Evolutionary conservation across 257 asterid genomes (phyloP).

Genomic region (Nicotiana benthamiana): DNA sequence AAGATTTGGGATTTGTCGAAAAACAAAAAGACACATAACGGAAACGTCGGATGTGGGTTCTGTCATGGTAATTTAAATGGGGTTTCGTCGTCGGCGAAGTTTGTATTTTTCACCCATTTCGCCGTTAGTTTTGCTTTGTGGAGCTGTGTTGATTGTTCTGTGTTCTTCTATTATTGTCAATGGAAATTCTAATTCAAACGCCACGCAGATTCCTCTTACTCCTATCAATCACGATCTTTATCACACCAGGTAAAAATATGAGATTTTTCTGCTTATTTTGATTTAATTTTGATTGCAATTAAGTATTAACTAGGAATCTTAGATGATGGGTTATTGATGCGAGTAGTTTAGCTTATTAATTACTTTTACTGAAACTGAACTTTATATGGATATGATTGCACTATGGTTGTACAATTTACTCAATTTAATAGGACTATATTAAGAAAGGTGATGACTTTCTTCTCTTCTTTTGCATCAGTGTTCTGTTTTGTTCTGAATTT

Average conservation of each 20-base stretch:
- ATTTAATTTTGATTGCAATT: neutral
- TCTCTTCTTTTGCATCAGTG: neutral
- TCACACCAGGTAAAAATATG: constrained; percentile 53
- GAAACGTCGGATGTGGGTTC: neutral
- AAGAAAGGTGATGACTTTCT: neutral
- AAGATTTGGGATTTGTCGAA: neutral
- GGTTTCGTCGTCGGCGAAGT: neutral
- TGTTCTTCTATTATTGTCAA: constrained; percentile 17
- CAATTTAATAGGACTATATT: neutral
- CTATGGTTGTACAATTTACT: neutral
- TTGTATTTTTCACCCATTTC: neutral
- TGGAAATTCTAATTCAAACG: constrained; percentile 46
- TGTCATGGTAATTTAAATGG: neutral
- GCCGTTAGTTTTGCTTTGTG: neutral
- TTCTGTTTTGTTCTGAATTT: neutral
- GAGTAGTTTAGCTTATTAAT: neutral
- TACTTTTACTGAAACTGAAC: neutral
- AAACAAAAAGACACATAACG: neutral
- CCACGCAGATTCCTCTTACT: constrained; percentile 30
- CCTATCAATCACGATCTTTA: constrained; percentile 89
- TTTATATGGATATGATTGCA: neutral
- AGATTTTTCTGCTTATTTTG: neutral
- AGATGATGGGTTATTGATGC: neutral
- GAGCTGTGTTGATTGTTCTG: neutral
- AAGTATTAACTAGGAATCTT: neutral